Base-by-base conservation (phyloP, 2,329 filamentous ascomycete genomes). In the Scopulariopsis brevicaulis region DNA sequence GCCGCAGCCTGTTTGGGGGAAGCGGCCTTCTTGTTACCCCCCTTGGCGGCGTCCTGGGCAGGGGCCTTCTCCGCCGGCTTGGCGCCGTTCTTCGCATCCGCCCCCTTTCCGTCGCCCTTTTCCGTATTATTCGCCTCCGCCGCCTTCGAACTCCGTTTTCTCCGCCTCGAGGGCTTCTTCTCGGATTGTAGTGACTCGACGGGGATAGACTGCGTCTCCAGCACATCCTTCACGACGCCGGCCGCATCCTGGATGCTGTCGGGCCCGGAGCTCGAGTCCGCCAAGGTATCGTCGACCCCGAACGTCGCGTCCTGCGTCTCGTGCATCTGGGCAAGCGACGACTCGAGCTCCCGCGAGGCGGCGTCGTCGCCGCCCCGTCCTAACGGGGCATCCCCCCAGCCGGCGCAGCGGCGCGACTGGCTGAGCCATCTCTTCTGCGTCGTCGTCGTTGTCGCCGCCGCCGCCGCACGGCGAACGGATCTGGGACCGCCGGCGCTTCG, bases 171-270 rank as follows among this genome's bases (percentile, higher is more conserved):
- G 28, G 28, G 40, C 40, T 43, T 43, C 40, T 46, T 46, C 40
- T n/a, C n/a, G n/a, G 15, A 8, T 14, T 7, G 40, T 14, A 15
- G 40, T n/a, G 40, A n/a, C 40, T 46, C n/a, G 18, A 7, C 40
- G 40, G 40, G n/a, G 8, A 15, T n/a, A 8, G 6, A 7, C 11
- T 46, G 40, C 15, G 32, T 53, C 52, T 59, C 54, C 10, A 58
- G 52, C 14, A 61, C 56, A 22, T 54, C 54, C 43, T 59, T 57
- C 18, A 62, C 53, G 14, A 62, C 59, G 54, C 57, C 50, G 3
- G 56, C 58, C 7, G 59, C 61, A 28, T 58, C 59, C 35, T 62
- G 58, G 5, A 57, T 14, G 46, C 55, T 57, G 25, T 57, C 46
- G n/a, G 25, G 18, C 46, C 48, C 46, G 6, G 2, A 22, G 24